Percentiles rank a stretch among this genome's conserved stretches.
Conservation (phyloP, 345 rosid species). For the Fremontodendron californicum region DNA sequence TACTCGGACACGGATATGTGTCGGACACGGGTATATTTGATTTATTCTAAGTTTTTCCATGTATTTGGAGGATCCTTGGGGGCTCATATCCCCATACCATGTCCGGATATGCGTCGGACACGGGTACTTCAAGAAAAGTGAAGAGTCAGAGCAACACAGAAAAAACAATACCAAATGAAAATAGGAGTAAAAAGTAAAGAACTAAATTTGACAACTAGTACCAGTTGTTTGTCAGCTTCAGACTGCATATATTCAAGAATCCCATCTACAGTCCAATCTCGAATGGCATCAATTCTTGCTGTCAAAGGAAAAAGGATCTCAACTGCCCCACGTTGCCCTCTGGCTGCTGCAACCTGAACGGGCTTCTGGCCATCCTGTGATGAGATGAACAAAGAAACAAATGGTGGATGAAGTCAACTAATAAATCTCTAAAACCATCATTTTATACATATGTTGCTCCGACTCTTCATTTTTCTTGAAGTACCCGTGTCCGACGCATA, state of each 20-base stretch:
- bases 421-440: background rate
- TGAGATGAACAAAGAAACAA: constrained; percentile 10
- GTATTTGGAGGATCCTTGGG: too few relatives aligned
- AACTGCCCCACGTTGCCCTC: constrained; percentile 60
- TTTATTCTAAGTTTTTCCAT: too few relatives aligned
- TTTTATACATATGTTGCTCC: too few relatives aligned
- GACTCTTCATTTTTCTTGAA: too few relatives aligned
- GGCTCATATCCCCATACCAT: too few relatives aligned
- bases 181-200: background rate
- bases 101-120: too few relatives aligned
- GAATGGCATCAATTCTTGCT: constrained; percentile 42
- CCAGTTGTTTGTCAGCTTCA: constrained; percentile 47
- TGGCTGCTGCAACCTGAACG: constrained; percentile 75
- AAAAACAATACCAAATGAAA: background rate
- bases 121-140: too few relatives aligned
- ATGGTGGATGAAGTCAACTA: constrained; percentile 16
- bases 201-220: constrained; percentile 6
- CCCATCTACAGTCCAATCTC: constrained; percentile 78
- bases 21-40: too few relatives aligned
- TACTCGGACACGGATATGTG: too few relatives aligned
- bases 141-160: too few relatives aligned
- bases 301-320: constrained; percentile 75
- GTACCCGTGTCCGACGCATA: too few relatives aligned
- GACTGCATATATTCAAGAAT: constrained; percentile 56
- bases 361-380: constrained; percentile 80